Evolutionary conservation across 345 rosid species (phyloP).

Genomic region (Camelina sativa): DNA sequence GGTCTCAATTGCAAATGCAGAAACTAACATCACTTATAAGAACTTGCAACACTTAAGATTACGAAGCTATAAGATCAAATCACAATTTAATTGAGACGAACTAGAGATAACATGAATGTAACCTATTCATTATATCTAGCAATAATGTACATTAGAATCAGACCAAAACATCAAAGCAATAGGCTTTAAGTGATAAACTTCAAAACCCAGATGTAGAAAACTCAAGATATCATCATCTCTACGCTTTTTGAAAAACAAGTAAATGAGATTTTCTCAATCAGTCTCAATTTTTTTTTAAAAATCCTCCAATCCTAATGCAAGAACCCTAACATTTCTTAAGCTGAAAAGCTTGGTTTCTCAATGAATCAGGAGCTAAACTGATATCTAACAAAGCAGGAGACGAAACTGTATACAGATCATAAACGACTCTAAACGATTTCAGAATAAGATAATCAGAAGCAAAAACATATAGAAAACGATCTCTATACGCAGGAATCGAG

Average conservation of each 20-base stretch:
- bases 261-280: neutral
- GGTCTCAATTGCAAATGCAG: neutral
- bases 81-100: neutral
- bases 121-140: neutral
- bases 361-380: neutral
- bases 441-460: neutral
- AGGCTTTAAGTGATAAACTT: neutral
- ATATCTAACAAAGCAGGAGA: neutral
- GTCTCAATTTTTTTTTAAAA: neutral
- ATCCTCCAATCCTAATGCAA: neutral
- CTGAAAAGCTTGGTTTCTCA: neutral
- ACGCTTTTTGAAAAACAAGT: neutral
- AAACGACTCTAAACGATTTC: neutral
- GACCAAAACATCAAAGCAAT: neutral
- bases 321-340: conserved; percentile 2
- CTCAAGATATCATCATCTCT: neutral
- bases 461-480: neutral
- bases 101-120: conserved; percentile 1
- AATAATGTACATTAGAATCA: conserved; percentile 7
- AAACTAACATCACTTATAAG: neutral
- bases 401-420: neutral
- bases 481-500: neutral
- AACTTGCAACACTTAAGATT: neutral
- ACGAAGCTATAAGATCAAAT: neutral
- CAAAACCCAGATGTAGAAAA: neutral